A percentile compares a stretch with the other conserved stretches of the same genome.
These are phyloP conservation scores for Vitis riparia DNA, from an alignment of 164 flowering plant genomes.

Conservation along the genomic window DNA sequence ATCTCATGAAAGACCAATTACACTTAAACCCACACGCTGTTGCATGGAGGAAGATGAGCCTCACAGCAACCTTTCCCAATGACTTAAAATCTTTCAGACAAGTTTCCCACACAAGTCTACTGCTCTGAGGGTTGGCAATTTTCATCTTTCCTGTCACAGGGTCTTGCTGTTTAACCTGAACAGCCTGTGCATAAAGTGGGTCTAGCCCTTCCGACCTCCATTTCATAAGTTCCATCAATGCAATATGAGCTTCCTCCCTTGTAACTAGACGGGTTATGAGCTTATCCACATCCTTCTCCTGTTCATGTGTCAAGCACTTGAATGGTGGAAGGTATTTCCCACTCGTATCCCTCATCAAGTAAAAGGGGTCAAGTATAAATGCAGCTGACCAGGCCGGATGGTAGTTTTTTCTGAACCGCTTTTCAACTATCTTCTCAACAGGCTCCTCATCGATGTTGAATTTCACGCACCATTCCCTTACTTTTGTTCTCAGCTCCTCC, in stretches of 20 bases:
- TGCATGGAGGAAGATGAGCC: constrained; percentile 51
- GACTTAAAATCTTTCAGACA: constrained; percentile 50
- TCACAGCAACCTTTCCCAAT: constrained; percentile 47
- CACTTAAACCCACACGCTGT: constrained; percentile 39
- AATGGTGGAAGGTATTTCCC: constrained; percentile 72
- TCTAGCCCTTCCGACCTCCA: constrained; percentile 76
- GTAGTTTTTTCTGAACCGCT: constrained; percentile 49
- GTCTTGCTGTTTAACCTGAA: constrained; percentile 56
- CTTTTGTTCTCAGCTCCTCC: constrained; percentile 42
- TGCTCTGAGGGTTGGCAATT: constrained; percentile 59
- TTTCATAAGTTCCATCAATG: constrained; percentile 72
- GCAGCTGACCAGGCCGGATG: constrained; percentile 80
- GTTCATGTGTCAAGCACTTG: constrained; percentile 55
- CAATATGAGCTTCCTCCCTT: constrained; percentile 60
- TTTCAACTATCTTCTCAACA: constrained; percentile 39
- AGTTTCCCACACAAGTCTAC: constrained; percentile 72
- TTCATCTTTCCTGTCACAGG: constrained; percentile 65
- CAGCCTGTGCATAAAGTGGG: constrained; percentile 69
- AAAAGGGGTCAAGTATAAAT: constrained; percentile 57
- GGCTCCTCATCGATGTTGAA: constrained; percentile 30
- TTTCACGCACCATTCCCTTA: constrained; percentile 46
- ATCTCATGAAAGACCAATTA: constrained; percentile 40
- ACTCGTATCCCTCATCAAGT: constrained; percentile 47
- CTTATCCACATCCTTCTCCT: constrained; percentile 66
- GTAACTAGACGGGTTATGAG: constrained; percentile 51